These are phyloP conservation scores for Coemansia sp. DNA, from an alignment of 192 early-diverging fungal genomes.

Conservation along the genomic window DNA sequence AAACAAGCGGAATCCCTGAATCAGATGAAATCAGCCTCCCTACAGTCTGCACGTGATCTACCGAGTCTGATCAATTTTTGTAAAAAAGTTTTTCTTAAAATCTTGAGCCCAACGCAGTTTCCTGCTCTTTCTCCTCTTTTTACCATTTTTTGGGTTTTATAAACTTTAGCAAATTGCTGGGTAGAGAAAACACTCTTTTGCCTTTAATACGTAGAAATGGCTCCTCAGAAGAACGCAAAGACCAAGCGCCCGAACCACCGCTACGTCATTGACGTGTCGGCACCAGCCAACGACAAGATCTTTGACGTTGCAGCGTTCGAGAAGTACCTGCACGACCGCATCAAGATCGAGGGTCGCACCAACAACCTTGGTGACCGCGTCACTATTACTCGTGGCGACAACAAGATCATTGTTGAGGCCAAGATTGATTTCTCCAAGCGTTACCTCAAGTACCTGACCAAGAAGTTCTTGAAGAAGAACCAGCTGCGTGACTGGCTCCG, in stretches of 20 bases:
- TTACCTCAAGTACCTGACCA: slow-evolving; percentile 99
- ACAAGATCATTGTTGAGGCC: slow-evolving; percentile 76
- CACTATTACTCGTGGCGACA: slow-evolving; percentile 74
- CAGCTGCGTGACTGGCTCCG: slow-evolving; percentile 98
- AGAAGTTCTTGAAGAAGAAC: slow-evolving; percentile 99
- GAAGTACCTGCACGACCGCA: slow-evolving; percentile 97
- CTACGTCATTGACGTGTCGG: slow-evolving; percentile 92
- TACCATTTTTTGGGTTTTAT: too few species aligned
- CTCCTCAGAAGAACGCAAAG: slow-evolving; percentile 45
- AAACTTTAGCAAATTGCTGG: too few species aligned
- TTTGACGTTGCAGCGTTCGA: slow-evolving; percentile 96
- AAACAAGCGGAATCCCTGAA: too few species aligned
- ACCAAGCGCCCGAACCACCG: slow-evolving; percentile 68
- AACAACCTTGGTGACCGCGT: slow-evolving; percentile 89
- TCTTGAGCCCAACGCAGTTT: too few species aligned
- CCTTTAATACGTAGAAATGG: slow-evolving; percentile 30
- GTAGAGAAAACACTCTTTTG: slow-evolving; percentile 52
- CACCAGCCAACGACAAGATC: slow-evolving; percentile 91
- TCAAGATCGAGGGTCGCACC: slow-evolving; percentile 97
- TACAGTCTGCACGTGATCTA: too few species aligned
- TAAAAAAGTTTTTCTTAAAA: too few species aligned
- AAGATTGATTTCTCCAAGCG: slow-evolving; percentile 90
- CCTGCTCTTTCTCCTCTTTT: too few species aligned
- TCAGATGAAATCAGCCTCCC: too few species aligned
- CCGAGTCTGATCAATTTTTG: too few species aligned